Evolutionary conservation across 2,329 filamentous ascomycete species (phyloP), one percentile per base, ranked within the genome.

Genomic region (Cadophora sp.): DNA sequence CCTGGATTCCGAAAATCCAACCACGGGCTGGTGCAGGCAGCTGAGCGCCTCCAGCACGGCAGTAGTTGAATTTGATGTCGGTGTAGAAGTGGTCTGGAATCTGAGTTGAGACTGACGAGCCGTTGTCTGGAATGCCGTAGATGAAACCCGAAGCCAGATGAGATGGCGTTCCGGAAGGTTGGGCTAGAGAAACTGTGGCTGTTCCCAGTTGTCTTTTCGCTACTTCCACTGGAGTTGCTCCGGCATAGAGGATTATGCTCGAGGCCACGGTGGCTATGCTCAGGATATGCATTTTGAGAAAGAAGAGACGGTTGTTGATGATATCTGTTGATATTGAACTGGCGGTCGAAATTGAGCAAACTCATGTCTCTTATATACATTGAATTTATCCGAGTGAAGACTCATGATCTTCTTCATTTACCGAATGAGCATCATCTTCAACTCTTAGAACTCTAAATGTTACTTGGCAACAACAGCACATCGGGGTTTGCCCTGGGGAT

Each of bases 91-190:
- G 68, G 22, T 77, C 75, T 14, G 80, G 80, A 26, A 83, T 81
- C 58, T 80, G 78, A 43, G 76, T 74, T 16, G 55, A 58, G 19
- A 40, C n/a, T 16, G 55, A 58, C 3, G 55, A 58, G 4, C 68
- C 65, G 31, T 75, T 79, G 63, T 81, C 79, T 3, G 79, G 80
- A 40, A 81, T 78, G 19, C 81, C 81, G 68, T 83, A 83, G 55
- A 83, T 78, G 66, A 80, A 76, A 5, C 80, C 81, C 2, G 80
- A 79, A 8, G 80, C 81, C 31, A 79, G 71, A 43, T 80, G 77
- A 29, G 75, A 65, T 9, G 79, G 74, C 6, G 51, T 48, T 53
- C 62, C 76, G 29, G 55, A 58, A 14, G 55, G 29, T 22, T 58
- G 55, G n/a, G 29, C 55, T 24, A 58, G n/a, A 22, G 55, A 58